phyloP scores from a whole-genome alignment of 768 basidiomycete species.

The Xerocomellus amylosporus region DNA sequence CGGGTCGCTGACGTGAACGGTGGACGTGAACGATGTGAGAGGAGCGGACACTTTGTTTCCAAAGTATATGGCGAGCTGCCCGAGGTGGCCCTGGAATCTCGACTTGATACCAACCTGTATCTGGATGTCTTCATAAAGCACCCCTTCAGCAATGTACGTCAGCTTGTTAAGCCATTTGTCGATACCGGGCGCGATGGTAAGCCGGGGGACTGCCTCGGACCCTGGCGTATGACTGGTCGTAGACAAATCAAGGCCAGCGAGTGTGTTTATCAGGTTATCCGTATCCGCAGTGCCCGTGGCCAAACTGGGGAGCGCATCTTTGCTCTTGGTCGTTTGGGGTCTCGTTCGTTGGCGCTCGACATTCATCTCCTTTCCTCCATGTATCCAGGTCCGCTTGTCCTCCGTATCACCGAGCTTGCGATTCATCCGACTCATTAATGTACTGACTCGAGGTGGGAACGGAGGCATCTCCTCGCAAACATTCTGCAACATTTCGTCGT shows the following conservation, averaged over 20 bases:
- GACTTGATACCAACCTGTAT: slow-evolving; percentile 96
- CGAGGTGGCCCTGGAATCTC: slow-evolving; percentile 91
- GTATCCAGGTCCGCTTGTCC: slow-evolving; percentile 93
- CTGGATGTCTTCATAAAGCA: slow-evolving; percentile 93
- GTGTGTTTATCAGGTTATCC: slow-evolving; percentile 64
- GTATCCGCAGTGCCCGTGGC: slow-evolving; percentile 34
- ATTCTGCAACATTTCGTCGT: slow-evolving; percentile 89
- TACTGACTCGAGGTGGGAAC: slow-evolving; percentile 92
- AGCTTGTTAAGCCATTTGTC: slow-evolving; percentile 91
- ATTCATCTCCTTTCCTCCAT: slow-evolving; percentile 92
- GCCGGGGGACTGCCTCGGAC: slow-evolving; percentile 40
- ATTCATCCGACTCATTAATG: slow-evolving; percentile 81
- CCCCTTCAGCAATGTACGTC: slow-evolving; percentile 75
- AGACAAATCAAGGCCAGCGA: slow-evolving; percentile 80
- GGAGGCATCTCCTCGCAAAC: slow-evolving; percentile 99
- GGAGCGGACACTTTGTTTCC: slow-evolving; percentile 92
- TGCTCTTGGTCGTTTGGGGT: slow-evolving; percentile 44
- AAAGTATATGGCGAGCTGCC: slow-evolving; percentile 90
- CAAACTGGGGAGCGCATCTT: slow-evolving; percentile 33
- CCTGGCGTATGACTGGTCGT: slow-evolving; percentile 22
- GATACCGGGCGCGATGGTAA: slow-evolving; percentile 67
- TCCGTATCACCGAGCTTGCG: slow-evolving; percentile 90
- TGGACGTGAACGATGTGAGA: slow-evolving; percentile 89
- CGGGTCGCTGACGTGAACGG: slow-evolving; percentile 67
- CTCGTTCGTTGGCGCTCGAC: slow-evolving; percentile 66